These are phyloP conservation scores for Musa schizocarpa DNA, from an alignment of 176 grass and related monocot species.

Conservation along the genomic window DNA sequence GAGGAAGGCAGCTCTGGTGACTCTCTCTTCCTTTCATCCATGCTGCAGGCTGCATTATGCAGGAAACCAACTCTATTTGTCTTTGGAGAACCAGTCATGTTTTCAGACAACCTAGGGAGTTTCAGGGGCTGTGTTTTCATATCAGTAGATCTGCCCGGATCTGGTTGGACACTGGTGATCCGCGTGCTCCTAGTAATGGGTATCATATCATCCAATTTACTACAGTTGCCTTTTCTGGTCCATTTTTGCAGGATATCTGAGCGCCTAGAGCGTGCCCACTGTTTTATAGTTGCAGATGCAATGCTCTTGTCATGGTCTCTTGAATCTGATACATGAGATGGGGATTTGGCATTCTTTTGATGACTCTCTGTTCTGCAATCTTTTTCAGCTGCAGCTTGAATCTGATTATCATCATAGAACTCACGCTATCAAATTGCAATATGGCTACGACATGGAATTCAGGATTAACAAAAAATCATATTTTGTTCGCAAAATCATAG, in stretches of 20 bases:
- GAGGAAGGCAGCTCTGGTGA: slow-evolving; percentile 26
- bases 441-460: too few species aligned
- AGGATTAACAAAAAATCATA: neutral
- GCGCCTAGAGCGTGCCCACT: slow-evolving; percentile 52
- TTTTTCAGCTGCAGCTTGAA: neutral
- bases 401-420: neutral
- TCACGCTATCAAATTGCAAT: neutral
- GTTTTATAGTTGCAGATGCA: slow-evolving; percentile 32
- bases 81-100: slow-evolving; percentile 28
- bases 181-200: slow-evolving; percentile 18
- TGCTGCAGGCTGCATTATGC: neutral
- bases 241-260: slow-evolving; percentile 42
- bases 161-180: slow-evolving; percentile 13
- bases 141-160: slow-evolving; percentile 31
- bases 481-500: neutral
- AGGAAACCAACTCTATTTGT: slow-evolving; percentile 1
- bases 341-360: neutral
- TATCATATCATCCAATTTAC: slow-evolving; percentile 17
- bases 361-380: neutral
- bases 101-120: slow-evolving; percentile 37
- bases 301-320: neutral
- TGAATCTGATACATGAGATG: neutral
- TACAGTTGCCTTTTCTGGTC: slow-evolving; percentile 35
- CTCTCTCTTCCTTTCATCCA: slow-evolving; percentile 25
- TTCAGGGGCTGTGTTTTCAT: slow-evolving; percentile 18